A percentile compares a stretch with the other conserved stretches of the same genome.
These are phyloP conservation scores for Didymella sp. DNA, from an alignment of 2,329 filamentous ascomycete species.

Conservation along the genomic window DNA sequence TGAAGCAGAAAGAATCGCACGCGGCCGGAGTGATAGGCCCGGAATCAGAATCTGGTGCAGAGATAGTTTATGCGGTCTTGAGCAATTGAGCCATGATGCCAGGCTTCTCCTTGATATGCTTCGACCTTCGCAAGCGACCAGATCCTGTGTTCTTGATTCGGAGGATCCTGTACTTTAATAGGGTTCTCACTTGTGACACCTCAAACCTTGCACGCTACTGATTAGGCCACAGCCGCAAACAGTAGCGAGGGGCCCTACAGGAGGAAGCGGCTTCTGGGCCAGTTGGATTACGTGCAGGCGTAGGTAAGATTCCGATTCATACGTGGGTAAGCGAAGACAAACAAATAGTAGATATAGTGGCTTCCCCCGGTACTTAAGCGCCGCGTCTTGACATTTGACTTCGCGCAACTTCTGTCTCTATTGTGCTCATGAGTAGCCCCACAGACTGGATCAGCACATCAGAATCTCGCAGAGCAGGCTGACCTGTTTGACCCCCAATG, in stretches of 20 bases:
- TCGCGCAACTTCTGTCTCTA: not conserved
- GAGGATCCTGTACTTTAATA: constrained; percentile 1
- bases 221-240: constrained; percentile 5
- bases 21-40: not conserved
- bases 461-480: not conserved
- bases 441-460: not conserved
- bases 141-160: not conserved
- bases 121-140: not conserved
- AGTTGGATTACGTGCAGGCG: constrained; percentile 15
- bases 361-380: constrained; percentile 3
- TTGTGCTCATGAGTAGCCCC: not conserved
- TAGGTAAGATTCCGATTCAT: constrained; percentile 4
- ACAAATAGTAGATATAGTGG: constrained; percentile 15
- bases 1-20: not conserved
- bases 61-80: not conserved
- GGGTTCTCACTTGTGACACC: not conserved
- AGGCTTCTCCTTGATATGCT: not conserved
- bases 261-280: constrained; percentile 3
- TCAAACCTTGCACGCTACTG: constrained; percentile 1
- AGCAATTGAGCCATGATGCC: not conserved
- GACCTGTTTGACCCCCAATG: constrained; percentile 6
- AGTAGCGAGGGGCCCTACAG: constrained; percentile 4
- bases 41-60: not conserved
- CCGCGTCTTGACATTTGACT: not conserved
- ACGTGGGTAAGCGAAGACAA: constrained; percentile 20